Conservation (phyloP, 108 stramenopile species). For the Pseudonitzschia multiseries region DNA sequence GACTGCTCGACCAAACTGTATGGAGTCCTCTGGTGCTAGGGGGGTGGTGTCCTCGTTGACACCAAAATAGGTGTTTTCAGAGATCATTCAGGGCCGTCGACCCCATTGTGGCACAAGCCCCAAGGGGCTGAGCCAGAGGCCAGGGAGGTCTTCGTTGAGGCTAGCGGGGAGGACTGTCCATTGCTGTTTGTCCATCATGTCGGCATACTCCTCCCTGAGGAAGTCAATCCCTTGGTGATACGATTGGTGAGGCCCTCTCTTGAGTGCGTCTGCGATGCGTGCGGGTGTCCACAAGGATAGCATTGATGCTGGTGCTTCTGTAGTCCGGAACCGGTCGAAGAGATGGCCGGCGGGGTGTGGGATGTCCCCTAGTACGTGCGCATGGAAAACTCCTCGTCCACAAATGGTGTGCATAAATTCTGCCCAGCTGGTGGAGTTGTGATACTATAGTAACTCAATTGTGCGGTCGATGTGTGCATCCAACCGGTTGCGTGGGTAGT, state of each 20-base stretch:
- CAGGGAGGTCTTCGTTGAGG: constrained; percentile 12
- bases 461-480: too few relatives aligned
- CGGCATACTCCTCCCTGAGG: constrained; percentile 28
- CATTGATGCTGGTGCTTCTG: neutral
- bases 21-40: constrained; percentile 29
- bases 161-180: constrained; percentile 42
- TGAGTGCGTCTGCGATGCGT: constrained; percentile 11
- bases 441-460: too few relatives aligned
- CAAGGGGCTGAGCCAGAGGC: constrained; percentile 28
- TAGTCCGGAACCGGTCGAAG: too few relatives aligned
- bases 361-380: too few relatives aligned
- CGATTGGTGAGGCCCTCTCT: constrained; percentile 25
- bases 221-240: constrained; percentile 13
- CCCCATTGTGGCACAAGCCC: constrained; percentile 39
- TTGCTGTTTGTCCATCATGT: constrained; percentile 25
- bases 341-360: too few relatives aligned
- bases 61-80: constrained; percentile 29
- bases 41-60: constrained; percentile 30
- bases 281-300: constrained; percentile 19
- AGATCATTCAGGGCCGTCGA: constrained; percentile 25
- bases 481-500: too few relatives aligned
- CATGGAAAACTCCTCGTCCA: too few relatives aligned
- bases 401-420: too few relatives aligned
- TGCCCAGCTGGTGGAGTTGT: too few relatives aligned
- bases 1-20: constrained; percentile 45